Conservation (phyloP, 1,284 basidiomycete genomes). For the Apiotrichum montevideense region DNA sequence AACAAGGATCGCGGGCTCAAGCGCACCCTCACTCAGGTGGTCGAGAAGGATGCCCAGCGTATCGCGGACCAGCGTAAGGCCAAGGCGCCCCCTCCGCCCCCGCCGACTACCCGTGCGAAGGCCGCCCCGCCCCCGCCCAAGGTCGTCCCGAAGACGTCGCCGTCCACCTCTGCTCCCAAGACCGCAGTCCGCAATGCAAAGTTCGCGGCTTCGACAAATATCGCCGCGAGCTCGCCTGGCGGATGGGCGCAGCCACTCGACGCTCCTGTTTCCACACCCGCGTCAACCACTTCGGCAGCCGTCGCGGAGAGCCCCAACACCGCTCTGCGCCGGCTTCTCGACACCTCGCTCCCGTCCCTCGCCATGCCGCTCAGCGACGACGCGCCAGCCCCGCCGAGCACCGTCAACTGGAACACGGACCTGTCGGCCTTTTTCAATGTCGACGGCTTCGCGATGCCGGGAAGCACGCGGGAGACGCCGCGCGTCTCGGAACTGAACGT, state of each 20-base stretch:
- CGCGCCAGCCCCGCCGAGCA: slow-evolving; percentile 1
- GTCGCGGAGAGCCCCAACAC: slow-evolving; percentile 13
- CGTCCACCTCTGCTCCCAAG: slow-evolving; percentile 15
- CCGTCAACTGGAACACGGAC: slow-evolving; percentile 25
- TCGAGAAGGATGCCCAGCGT: slow-evolving; percentile 36
- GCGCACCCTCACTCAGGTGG: slow-evolving; percentile 35
- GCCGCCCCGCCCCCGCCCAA: slow-evolving; percentile 8
- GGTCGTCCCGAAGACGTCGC: slow-evolving; percentile 29
- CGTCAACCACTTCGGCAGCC: background rate
- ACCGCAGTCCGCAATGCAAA: slow-evolving; percentile 16
- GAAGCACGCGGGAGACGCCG: background rate
- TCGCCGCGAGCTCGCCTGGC: slow-evolving; percentile 28
- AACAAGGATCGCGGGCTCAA: slow-evolving; percentile 21
- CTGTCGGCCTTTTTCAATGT: slow-evolving; percentile 39
- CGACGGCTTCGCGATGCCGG: slow-evolving; percentile 29
- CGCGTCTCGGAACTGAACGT: slow-evolving; percentile 1
- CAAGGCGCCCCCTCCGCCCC: background rate
- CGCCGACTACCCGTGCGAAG: background rate
- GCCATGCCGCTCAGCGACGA: slow-evolving; percentile 43
- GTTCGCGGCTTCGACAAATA: slow-evolving; percentile 10
- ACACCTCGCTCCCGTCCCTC: slow-evolving; percentile 21
- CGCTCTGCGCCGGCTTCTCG: slow-evolving; percentile 14
- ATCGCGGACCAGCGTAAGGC: slow-evolving; percentile 22
- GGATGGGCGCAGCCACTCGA: slow-evolving; percentile 17
- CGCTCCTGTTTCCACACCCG: background rate